Evolutionary conservation across 805 yeast species (phyloP), one percentile per base, ranked within the genome.

Genomic region (Debaryomyces castellii): DNA sequence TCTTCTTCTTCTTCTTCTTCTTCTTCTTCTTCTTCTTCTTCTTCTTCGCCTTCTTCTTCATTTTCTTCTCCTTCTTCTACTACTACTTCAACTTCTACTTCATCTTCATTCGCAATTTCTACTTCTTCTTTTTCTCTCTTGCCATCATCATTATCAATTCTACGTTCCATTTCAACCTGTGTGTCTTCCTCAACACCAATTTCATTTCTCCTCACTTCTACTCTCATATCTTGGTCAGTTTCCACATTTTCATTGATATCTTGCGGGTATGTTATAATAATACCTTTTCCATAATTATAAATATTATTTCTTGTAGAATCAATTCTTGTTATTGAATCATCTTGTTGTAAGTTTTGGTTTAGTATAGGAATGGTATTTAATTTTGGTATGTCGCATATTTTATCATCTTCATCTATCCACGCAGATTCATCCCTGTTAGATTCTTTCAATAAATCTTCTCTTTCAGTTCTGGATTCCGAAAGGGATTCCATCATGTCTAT

Each of bases 401-500:
- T 35, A 22, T 55, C 62, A 37, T 57, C 57, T 12, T 57, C 63
- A 34, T 58, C 62, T 3, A 48, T 45, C 61, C 61, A 55, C 12
- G 55, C 61, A 25, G 43, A 35, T 17, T 17, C 23, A 27, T 27
- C 27, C 11, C 14, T 10, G 9, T 9, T 17, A 2, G 11, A 12
- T 24, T 53, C 63, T 37, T 51, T 54, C 35, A 61, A 45, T 11
- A 57, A 39, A 34, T 57, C 62, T 50, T 63, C 69, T 47, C 63
- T 53, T 40, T 55, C 67, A 34, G 49, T 57, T 61, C 63, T 70
- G 54, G 81, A 74, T 46, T 77, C 77, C 3, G 89, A 87, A 38
- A 87, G 69, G 43, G 81, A 77, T 61, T 89, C 95, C 80, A 90
- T 84, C 76, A 88, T 83, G 51, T 84, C 84, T 25, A 89, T 76